A percentile compares a stretch with the other conserved stretches of the same genome.
These are phyloP conservation scores for Blastomyces percursus DNA, from an alignment of 2,329 filamentous ascomycete genomes.

Conservation along the genomic window DNA sequence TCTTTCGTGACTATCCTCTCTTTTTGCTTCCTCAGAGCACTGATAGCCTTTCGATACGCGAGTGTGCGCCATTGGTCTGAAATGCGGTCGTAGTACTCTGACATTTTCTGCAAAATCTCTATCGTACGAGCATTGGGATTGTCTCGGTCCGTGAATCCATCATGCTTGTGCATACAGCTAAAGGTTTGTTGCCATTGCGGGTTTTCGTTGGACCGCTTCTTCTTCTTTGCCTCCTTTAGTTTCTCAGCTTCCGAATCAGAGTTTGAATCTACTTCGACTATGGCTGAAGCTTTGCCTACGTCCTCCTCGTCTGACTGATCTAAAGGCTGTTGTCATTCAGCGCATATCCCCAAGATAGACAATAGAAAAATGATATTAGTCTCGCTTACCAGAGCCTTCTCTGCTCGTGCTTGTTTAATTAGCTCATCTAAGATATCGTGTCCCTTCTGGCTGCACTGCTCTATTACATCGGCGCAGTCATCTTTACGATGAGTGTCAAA, in stretches of 20 bases:
- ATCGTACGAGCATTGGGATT: slow-evolving; percentile 71
- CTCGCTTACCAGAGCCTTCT: slow-evolving; percentile 43
- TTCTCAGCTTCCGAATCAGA: slow-evolving; percentile 14
- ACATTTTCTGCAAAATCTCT: slow-evolving; percentile 65
- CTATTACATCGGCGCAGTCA: neutral
- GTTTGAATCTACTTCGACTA: slow-evolving; percentile 9
- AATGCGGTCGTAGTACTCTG: slow-evolving; percentile 62
- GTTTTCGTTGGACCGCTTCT: neutral
- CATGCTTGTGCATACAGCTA: slow-evolving; percentile 50
- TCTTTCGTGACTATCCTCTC: slow-evolving; percentile 55
- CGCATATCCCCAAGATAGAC: neutral
- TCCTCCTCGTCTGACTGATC: slow-evolving; percentile 39
- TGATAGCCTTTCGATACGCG: slow-evolving; percentile 67
- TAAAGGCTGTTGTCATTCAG: slow-evolving; percentile 29
- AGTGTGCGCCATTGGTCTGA: slow-evolving; percentile 65
- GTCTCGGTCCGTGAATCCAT: slow-evolving; percentile 30
- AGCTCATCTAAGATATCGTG: slow-evolving; percentile 52
- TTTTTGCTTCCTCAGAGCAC: slow-evolving; percentile 56
- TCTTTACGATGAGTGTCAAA: neutral
- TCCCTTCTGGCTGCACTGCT: slow-evolving; percentile 11
- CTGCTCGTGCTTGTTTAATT: slow-evolving; percentile 52
- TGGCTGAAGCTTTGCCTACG: slow-evolving; percentile 14
- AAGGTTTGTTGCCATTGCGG: slow-evolving; percentile 37
- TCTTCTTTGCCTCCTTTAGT: slow-evolving; percentile 9
- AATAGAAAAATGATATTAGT: neutral